Percentiles rank a stretch among this genome's conserved stretches.
Evolutionary conservation across 805 yeast species (phyloP).

Genomic region (Barnettozyma sucrosica): DNA sequence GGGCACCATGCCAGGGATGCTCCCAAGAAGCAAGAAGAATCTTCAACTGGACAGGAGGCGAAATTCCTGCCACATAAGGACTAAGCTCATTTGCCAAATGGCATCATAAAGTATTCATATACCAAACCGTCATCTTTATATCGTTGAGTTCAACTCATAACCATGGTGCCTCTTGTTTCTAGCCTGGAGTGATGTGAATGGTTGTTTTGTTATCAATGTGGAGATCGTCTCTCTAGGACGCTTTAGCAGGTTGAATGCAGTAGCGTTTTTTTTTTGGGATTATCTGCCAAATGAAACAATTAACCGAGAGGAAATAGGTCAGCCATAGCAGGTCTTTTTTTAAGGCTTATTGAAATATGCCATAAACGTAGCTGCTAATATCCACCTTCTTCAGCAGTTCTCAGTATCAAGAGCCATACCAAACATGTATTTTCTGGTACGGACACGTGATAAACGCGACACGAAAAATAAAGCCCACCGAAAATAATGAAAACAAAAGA

Average conservation of each 20-base stretch:
- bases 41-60: background rate
- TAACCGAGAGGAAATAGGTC: background rate
- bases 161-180: background rate
- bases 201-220: background rate
- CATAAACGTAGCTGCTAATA: background rate
- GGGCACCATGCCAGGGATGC: slow-evolving; percentile 70
- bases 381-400: background rate
- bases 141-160: background rate
- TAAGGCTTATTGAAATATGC: too few species aligned
- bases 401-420: too few species aligned
- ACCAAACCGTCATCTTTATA: background rate
- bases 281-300: too few species aligned
- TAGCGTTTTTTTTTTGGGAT: too few species aligned
- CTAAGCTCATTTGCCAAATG: background rate
- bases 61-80: slow-evolving; percentile 5
- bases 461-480: background rate
- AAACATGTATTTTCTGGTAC: background rate
- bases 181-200: background rate
- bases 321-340: background rate
- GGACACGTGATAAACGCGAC: background rate
- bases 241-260: too few species aligned
- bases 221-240: too few species aligned
- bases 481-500: background rate
- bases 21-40: slow-evolving; percentile 34
- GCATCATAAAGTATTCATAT: background rate